A percentile compares a stretch with the other conserved stretches of the same genome.
Evolutionary conservation across 805 yeast species (phyloP).

Genomic region (Wickerhamomyces silvicola): DNA sequence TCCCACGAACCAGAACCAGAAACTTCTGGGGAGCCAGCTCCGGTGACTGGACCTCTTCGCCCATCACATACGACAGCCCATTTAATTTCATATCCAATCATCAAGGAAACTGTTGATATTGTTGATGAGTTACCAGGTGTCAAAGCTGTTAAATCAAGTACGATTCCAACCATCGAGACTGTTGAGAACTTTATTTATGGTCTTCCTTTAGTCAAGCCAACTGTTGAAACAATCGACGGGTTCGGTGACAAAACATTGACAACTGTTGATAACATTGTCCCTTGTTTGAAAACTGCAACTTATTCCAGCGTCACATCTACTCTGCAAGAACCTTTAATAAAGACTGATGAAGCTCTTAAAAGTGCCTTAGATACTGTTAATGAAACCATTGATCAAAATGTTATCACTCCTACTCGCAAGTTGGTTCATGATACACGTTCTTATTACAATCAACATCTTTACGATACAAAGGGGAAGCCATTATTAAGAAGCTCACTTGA

Average conservation of each 20-base stretch:
- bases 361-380: slow-evolving; percentile 29
- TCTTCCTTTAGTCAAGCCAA: slow-evolving; percentile 33
- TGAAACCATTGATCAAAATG: slow-evolving; percentile 27
- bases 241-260: slow-evolving; percentile 49
- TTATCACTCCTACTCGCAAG: slow-evolving; percentile 42
- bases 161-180: slow-evolving; percentile 24
- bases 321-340: slow-evolving; percentile 45
- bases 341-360: slow-evolving; percentile 34
- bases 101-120: slow-evolving; percentile 32
- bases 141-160: slow-evolving; percentile 26
- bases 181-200: slow-evolving; percentile 24
- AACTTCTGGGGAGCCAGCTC: neutral
- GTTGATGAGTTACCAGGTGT: slow-evolving; percentile 31
- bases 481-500: slow-evolving; percentile 56
- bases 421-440: slow-evolving; percentile 42
- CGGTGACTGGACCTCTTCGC: too few species aligned
- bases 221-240: slow-evolving; percentile 42
- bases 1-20: neutral
- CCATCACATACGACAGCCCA: slow-evolving; percentile 25
- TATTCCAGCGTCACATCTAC: slow-evolving; percentile 42
- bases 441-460: slow-evolving; percentile 42
- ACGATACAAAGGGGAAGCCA: slow-evolving; percentile 58
- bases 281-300: slow-evolving; percentile 51
- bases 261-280: slow-evolving; percentile 51
- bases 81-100: slow-evolving; percentile 42